phyloP scores from a whole-genome alignment of 2,329 filamentous ascomycete genomes.

The Onygena corvina region DNA sequence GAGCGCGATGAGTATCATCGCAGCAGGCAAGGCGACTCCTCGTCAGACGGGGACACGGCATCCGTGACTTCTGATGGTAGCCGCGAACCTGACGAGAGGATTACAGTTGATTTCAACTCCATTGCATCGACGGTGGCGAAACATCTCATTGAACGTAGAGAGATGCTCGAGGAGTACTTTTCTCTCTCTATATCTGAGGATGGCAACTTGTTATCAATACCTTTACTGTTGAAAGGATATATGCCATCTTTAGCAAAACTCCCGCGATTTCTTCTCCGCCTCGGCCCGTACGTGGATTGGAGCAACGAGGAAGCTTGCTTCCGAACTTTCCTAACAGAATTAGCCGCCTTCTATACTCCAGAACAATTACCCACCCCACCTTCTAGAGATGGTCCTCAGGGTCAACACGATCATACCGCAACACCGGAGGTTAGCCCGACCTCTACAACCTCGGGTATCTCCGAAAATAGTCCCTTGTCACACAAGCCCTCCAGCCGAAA shows the following conservation, averaged over 20 bases:
- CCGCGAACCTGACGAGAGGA: constrained; percentile 46
- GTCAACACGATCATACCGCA: background rate
- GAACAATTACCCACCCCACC: constrained; percentile 54
- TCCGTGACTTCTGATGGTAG: background rate
- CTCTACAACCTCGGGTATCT: background rate
- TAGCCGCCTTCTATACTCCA: constrained; percentile 82
- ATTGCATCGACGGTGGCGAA: constrained; percentile 45
- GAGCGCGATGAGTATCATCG: constrained; percentile 44
- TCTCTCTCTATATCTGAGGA: constrained; percentile 66
- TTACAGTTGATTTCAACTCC: constrained; percentile 51
- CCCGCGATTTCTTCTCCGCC: constrained; percentile 71
- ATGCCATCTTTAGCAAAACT: constrained; percentile 75
- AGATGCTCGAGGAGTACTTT: constrained; percentile 92
- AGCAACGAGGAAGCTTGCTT: constrained; percentile 74
- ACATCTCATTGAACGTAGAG: constrained; percentile 55
- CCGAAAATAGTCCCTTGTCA: constrained; percentile 14
- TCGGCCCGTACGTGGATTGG: constrained; percentile 87
- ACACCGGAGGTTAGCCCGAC: background rate
- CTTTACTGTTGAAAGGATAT: constrained; percentile 79
- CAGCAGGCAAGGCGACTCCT: background rate
- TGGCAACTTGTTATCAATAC: constrained; percentile 66
- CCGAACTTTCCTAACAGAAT: constrained; percentile 66
- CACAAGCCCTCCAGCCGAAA: constrained; percentile 12
- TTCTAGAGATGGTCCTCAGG: constrained; percentile 11
- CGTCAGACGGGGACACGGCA: background rate